Evolutionary conservation across 2,329 filamentous ascomycete genomes (phyloP).

Genomic region (Laburnicola sp.): DNA sequence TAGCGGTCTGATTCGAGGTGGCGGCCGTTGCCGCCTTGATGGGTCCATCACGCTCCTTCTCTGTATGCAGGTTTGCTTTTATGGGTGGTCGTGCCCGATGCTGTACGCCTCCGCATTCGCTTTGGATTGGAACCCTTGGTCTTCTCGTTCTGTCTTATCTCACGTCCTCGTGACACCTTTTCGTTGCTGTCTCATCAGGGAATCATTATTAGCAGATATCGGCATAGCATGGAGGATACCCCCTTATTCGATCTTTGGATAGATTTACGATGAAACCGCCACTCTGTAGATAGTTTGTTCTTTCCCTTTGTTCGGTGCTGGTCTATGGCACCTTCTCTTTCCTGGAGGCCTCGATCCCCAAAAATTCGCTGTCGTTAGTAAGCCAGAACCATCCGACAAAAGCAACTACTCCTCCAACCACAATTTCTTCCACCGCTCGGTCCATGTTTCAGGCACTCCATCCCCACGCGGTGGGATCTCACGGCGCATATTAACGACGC

Average conservation of each 20-base stretch:
- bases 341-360: neutral
- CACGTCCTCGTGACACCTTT: neutral
- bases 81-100: neutral
- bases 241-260: neutral
- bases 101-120: neutral
- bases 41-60: neutral
- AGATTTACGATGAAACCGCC: neutral
- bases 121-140: neutral
- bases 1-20: neutral
- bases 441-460: neutral
- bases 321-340: constrained; percentile 3
- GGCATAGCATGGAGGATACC: neutral
- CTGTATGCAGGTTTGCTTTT: constrained; percentile 9
- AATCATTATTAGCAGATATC: neutral
- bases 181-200: neutral
- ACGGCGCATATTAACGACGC: neutral
- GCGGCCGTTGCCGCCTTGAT: neutral
- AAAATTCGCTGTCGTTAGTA: neutral
- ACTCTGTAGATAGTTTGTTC: neutral
- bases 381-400: neutral
- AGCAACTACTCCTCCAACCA: constrained; percentile 1
- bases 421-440: neutral
- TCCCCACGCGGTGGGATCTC: neutral
- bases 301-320: neutral
- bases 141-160: neutral